Evolutionary conservation across 306 rosid species (phyloP), one percentile per base, ranked within the genome.

Genomic region (Trifolium pratense): DNA sequence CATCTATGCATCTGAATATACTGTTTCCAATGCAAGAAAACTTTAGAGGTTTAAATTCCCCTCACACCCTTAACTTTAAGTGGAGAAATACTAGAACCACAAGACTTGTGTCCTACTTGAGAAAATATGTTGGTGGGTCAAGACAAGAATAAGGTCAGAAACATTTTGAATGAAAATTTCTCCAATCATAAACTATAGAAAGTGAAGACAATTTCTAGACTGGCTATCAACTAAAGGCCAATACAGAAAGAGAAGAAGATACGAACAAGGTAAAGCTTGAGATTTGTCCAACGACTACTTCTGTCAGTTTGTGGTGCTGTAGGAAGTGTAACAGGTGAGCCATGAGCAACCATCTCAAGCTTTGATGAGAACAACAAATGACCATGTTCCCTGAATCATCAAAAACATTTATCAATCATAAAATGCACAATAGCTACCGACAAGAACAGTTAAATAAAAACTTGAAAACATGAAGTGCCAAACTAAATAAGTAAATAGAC

Each of bases 251-350:
- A 20, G 46, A n/a, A 73, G 72, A 86, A 86, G 81, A 66, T 77
- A 83, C 96, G 2, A 58, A 93, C 98, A 78, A 93, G 91, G 82
- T 88, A 89, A 80, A 84, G 85, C 87, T 93, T 93, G 48, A 93
- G 97, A 20, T 86, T 75, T 63, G 87, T 84, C 98, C 98, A 93
- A 25, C 62, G 75, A 74, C 77, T 75, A 58, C 40, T 82, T 76
- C 87, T 85, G 57, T 81, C 88, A 49, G 71, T 60, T 76, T 79
- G 92, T 78, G 84, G 85, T 65, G 77, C 40, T 62, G 82, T 69
- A 71, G 85, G 78, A 76, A 71, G 67, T 71, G 68, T 39, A 80
- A 83, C 84, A 68, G 91, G 90, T 21, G 94, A 83, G 74, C 87
- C 86, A 76, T 83, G 90, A 56, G 76, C 84, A 77, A 83, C 86